Base-by-base conservation (phyloP, 345 rosid genomes). In the Turnera subulata region DNA sequence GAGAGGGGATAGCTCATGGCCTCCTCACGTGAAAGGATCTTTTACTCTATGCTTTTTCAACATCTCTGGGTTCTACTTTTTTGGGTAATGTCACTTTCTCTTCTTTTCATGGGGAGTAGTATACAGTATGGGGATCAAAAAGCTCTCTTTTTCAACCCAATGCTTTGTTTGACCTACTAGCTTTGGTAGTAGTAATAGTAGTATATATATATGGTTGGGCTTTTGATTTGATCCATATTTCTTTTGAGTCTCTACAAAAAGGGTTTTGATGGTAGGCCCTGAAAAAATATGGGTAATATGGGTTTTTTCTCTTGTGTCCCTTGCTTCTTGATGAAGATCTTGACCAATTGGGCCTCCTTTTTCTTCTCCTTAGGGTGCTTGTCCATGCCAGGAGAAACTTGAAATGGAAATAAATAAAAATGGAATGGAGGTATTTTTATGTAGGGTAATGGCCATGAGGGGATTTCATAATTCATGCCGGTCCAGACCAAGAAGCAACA, bases 11-110 rank as follows among this genome's bases (percentile, higher is more conserved):
- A 56, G 61, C 63, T 62, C 25, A 63, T 11, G 68, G 65, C 65
- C 63, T 78, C 65, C 63, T 78, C 77, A 72, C 73, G 76, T 72
- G 78, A 75, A 66, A 47, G 73, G 51, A 63, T 57, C 71, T 50
- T 63, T 55, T 53, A n/a, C 61, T 35, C 56, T 56, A 23, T n/a
- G 11, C 22, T 32, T 55, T 56, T 58, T 1, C 40, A 38, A 23
- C 32, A 21, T n/a, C 19, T 44, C 40, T 60, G 24, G 40, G 39
- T 16, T 13, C 7, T 25, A 39, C n/a, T 46, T 50, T 51, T 17
- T 16, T 5, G n/a, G 5, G 37, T 21, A 16, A 16, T 7, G 37
- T n/a, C 46, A 46, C 78, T 73, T 74, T 74, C 74, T 74, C 82
- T 65, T 47, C 82, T 78, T 78, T 78, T 74, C 25, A 74, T 50